Percentiles rank a stretch among this genome's conserved stretches.
phyloP scores from a whole-genome alignment of 495 filamentous ascomycete species.

The Lepidopterella palustris region DNA sequence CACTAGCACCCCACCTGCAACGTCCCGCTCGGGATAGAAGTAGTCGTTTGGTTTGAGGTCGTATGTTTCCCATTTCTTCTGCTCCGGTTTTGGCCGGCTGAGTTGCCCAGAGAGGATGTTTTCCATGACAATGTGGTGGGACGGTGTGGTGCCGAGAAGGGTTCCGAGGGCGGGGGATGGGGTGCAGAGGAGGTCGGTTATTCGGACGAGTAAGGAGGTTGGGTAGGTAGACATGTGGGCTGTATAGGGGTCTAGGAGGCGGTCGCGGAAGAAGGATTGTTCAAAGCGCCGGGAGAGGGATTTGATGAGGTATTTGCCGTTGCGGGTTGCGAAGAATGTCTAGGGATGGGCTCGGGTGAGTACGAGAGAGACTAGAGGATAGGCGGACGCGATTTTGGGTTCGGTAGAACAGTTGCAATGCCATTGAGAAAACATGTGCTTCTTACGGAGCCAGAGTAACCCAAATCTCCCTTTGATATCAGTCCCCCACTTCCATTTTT shows the following conservation, averaged over 20 bases:
- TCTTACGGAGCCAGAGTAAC: conserved; percentile 53
- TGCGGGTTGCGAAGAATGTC: conserved; percentile 61
- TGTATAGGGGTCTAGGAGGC: conserved; percentile 54
- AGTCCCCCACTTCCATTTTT: conserved; percentile 33
- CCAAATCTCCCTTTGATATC: conserved; percentile 49
- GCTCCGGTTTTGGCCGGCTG: conserved; percentile 29
- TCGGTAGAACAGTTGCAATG: not conserved
- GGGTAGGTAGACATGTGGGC: conserved; percentile 53
- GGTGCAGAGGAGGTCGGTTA: conserved; percentile 57
- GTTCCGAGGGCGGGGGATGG: conserved; percentile 49
- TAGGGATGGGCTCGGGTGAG: conserved; percentile 15
- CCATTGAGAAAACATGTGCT: not conserved
- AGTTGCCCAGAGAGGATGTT: conserved; percentile 56
- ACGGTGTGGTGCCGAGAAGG: conserved; percentile 48
- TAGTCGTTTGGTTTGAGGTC: conserved; percentile 66
- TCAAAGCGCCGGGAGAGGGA: conserved; percentile 61
- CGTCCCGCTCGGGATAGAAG: conserved; percentile 65
- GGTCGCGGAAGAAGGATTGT: conserved; percentile 58
- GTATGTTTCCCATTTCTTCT: conserved; percentile 55
- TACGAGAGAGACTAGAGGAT: not conserved
- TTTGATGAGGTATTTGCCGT: conserved; percentile 59
- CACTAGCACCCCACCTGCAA: conserved; percentile 52
- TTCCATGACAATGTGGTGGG: conserved; percentile 68
- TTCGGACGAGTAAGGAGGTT: conserved; percentile 56
- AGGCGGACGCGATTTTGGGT: not conserved